Percentiles rank a stretch among this genome's conserved stretches.
phyloP scores from a whole-genome alignment of 371 early-diverging fungal genomes.

The Apophysomyces sp. region DNA sequence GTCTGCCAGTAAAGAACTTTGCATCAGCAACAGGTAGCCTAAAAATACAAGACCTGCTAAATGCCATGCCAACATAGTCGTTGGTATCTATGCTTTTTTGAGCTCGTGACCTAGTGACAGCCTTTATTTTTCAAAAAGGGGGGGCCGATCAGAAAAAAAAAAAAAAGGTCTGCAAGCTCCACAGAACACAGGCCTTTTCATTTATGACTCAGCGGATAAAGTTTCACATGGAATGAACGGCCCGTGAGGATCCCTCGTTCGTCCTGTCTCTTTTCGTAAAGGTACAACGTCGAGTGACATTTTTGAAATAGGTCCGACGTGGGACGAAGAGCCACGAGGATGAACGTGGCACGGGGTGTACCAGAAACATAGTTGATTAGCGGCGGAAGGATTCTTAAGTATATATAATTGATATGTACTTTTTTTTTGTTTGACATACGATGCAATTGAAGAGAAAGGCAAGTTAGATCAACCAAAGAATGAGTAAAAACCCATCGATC shows the following conservation, averaged over 20 bases:
- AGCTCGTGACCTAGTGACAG: too few species aligned
- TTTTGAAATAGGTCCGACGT: conserved; percentile 1
- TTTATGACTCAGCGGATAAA: not conserved
- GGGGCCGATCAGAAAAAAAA: not conserved
- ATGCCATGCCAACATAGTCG: too few species aligned
- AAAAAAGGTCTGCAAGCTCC: not conserved
- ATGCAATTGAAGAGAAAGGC: not conserved
- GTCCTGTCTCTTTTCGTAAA: not conserved
- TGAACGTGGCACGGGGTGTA: not conserved
- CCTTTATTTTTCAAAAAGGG: too few species aligned
- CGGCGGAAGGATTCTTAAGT: too few species aligned
- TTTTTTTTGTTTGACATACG: not conserved
- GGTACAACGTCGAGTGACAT: not conserved
- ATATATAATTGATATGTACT: too few species aligned
- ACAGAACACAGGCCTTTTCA: not conserved
- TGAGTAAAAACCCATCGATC: not conserved
- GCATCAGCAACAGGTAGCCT: not conserved
- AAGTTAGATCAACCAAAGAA: not conserved
- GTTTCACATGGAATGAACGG: not conserved
- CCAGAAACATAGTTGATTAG: not conserved
- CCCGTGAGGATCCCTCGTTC: conserved; percentile 1
- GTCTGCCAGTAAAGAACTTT: not conserved
- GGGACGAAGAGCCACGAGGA: conserved; percentile 3
- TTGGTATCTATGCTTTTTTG: too few species aligned
- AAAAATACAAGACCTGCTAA: not conserved